Percentiles rank a stretch among this genome's conserved stretches.
These are phyloP conservation scores for Phytophthora tentaculata DNA, from an alignment of 352 stramenopile genomes.

Conservation along the genomic window DNA sequence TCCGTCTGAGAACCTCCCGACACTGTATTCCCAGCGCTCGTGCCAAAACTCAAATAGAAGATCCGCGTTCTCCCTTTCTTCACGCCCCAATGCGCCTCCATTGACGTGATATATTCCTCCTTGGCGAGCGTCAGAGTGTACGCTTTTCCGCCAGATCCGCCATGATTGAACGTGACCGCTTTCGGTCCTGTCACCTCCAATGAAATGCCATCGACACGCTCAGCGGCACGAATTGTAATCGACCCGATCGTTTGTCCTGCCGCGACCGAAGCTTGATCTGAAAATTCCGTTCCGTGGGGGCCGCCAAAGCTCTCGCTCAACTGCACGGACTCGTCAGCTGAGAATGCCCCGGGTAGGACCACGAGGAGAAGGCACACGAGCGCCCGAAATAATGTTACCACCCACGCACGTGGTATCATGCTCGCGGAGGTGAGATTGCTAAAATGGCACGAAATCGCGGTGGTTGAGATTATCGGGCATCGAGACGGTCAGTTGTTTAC, in stretches of 20 bases:
- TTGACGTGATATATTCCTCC: conserved; percentile 28
- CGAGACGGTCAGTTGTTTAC: conserved; percentile 22
- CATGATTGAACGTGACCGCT: conserved; percentile 32
- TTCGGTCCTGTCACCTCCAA: conserved; percentile 24
- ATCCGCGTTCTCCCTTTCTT: conserved; percentile 25
- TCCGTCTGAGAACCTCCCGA: conserved; percentile 21
- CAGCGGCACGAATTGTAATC: conserved; percentile 20
- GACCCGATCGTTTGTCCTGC: conserved; percentile 27
- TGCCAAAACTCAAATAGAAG: conserved; percentile 30
- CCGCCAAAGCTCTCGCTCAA: conserved; percentile 33
- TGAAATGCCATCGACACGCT: conserved; percentile 26
- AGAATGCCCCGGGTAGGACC: background rate
- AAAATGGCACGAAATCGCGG: conserved; percentile 11
- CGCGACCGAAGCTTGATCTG: conserved; percentile 17
- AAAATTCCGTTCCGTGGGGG: conserved; percentile 28
- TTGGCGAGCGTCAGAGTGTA: conserved; percentile 11
- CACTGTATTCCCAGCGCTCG: conserved; percentile 27
- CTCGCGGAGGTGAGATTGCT: conserved; percentile 7
- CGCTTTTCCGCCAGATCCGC: conserved; percentile 18
- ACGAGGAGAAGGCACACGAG: conserved; percentile 18
- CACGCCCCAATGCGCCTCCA: conserved; percentile 36
- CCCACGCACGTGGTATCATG: conserved; percentile 2
- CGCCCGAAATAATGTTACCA: conserved; percentile 6
- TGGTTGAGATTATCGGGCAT: background rate
- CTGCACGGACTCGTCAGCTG: conserved; percentile 21